A percentile compares a stretch with the other conserved stretches of the same genome.
Conservation (phyloP, 2,329 filamentous ascomycete genomes). For the Colletotrichum higginsianum region DNA sequence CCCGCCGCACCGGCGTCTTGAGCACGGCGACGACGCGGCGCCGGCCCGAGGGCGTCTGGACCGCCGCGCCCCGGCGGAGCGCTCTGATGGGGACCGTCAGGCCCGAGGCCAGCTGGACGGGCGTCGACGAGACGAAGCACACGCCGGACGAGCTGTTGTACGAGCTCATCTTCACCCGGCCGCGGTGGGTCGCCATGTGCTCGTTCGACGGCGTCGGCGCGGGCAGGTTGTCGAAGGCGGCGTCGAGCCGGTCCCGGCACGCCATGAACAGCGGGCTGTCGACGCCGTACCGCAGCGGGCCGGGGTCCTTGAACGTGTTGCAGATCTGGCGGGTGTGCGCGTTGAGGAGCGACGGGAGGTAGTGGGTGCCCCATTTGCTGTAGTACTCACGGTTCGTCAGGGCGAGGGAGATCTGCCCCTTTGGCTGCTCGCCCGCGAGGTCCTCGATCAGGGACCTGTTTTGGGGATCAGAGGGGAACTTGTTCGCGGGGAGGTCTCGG, state of each 20-base stretch:
- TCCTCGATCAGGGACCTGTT: conserved; percentile 67
- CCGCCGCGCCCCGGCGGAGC: conserved; percentile 61
- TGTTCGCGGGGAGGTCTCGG: conserved; percentile 52
- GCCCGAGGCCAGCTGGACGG: conserved; percentile 61
- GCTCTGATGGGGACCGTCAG: conserved; percentile 56
- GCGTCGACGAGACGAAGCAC: conserved; percentile 68
- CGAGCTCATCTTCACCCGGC: conserved; percentile 55
- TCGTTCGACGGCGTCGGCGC: conserved; percentile 57
- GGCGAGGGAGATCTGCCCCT: conserved; percentile 67
- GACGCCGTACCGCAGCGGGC: conserved; percentile 68
- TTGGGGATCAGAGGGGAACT: conserved; percentile 52
- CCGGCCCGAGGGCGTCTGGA: conserved; percentile 66
- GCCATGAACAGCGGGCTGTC: conserved; percentile 66
- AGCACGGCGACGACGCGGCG: conserved; percentile 66
- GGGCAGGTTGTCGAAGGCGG: conserved; percentile 63
- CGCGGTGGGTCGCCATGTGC: neutral
- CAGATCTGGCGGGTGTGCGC: conserved; percentile 71
- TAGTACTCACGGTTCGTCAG: conserved; percentile 58
- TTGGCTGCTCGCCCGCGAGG: conserved; percentile 57
- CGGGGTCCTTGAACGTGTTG: conserved; percentile 74
- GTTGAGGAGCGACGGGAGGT: conserved; percentile 68
- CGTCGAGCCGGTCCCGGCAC: conserved; percentile 65
- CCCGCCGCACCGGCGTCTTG: conserved; percentile 59
- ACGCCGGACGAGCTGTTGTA: conserved; percentile 60
- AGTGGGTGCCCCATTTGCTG: conserved; percentile 70